Evolutionary conservation across 1,139 yeast species (phyloP), one percentile per base, ranked within the genome.

Genomic region (Spencermartinsiella ligniputridi): DNA sequence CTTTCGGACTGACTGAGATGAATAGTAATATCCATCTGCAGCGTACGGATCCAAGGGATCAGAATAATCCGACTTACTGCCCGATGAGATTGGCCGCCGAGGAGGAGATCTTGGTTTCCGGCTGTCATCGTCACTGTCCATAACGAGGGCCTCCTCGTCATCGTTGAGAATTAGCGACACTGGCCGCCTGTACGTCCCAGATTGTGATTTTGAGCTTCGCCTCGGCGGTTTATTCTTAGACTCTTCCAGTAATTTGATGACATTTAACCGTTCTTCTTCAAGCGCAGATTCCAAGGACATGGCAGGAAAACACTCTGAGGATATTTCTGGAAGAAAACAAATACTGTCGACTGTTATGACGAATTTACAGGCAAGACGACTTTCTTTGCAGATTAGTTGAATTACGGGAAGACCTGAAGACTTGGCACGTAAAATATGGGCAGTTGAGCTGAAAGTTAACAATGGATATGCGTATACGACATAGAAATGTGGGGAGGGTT

Each of bases 241-340:
- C 25, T 47, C 36, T 21, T 66, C 70, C 40, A 70, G 56, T 19
- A 66, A 58, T 45, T 64, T 64, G 16, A 71, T 57, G 42, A 72
- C 67, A 37, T 66, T 63, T 21, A 60, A 57, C 37, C 73, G 63
- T 50, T 73, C 76, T 43, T 71, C 75, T 45, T 72, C 75, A 25
- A 72, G 51, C 8, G 75, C 74, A 18, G 72, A 68, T 52, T 71
- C 75, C 22, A 73, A 52, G 3, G 77, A 72, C 76, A 72, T 72
- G 3, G 6, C 19, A 20, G 18, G n/a, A n/a, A n/a, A n/a, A n/a
- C n/a, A n/a, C n/a, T n/a, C n/a, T n/a, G n/a, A n/a, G n/a, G n/a
- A 30, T 8, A 12, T 9, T 24, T 24, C 29, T 24, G 29, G 9
- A 9, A 24, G 29, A 9, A 24, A 12, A 24, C 9, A 24, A 9